phyloP scores from a whole-genome alignment of 73 alveolate genomes.

The Effrenium voratum region DNA sequence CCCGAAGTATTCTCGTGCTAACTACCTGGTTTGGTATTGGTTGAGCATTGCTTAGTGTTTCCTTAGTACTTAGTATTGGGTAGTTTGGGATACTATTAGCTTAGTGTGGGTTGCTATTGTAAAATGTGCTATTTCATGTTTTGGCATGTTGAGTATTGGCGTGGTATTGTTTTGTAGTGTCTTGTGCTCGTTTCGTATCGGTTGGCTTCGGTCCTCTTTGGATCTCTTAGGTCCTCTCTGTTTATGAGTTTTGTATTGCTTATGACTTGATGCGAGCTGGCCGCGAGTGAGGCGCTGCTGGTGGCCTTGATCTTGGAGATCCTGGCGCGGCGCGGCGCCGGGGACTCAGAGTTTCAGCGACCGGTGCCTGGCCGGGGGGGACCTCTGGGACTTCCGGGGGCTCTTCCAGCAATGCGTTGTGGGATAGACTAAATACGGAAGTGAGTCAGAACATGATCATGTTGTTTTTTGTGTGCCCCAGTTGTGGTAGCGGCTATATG shows the following conservation, averaged over 20 bases:
- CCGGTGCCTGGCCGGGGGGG: background rate
- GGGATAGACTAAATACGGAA: background rate
- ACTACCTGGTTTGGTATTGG: no score
- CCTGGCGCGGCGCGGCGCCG: slow-evolving; percentile 38
- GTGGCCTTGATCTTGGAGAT: slow-evolving; percentile 66
- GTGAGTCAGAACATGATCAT: background rate
- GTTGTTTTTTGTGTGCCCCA: no score
- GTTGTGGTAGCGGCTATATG: no score
- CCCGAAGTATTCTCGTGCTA: no score
- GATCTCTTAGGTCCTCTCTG: background rate
- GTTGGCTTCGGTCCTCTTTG: background rate
- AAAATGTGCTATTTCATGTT: no score
- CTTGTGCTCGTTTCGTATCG: no score
- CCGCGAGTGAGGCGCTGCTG: slow-evolving; percentile 23
- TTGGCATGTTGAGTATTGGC: no score
- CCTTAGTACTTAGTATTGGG: no score
- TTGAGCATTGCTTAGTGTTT: no score
- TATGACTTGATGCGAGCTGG: background rate
- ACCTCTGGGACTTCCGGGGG: background rate
- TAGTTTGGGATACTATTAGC: no score
- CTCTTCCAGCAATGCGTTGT: background rate
- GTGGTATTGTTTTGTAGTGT: no score
- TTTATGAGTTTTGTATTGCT: background rate
- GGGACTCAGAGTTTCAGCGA: background rate
- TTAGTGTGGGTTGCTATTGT: no score